Evolutionary conservation across 768 basidiomycete species (phyloP).

Genomic region (Hemileccinum rubropunctum): DNA sequence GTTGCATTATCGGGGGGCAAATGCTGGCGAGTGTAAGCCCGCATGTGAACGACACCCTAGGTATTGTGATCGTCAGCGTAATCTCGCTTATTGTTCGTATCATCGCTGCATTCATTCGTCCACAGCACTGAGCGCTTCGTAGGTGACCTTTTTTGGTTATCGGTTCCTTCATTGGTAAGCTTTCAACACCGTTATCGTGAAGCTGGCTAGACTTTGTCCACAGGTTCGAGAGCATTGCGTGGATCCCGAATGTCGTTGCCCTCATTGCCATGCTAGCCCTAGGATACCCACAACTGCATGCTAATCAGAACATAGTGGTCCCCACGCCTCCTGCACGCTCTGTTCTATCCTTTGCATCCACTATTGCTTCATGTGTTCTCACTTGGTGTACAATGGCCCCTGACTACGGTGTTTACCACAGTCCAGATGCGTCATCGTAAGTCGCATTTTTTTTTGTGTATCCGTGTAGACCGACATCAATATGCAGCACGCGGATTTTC

Average conservation of each 20-base stretch:
- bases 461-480: background rate
- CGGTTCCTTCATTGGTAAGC: slow-evolving; percentile 55
- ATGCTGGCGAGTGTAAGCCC: too few relatives aligned
- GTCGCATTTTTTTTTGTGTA: slow-evolving; percentile 6
- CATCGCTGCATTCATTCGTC: background rate
- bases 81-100: slow-evolving; percentile 30
- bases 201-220: background rate
- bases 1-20: slow-evolving; percentile 60
- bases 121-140: background rate
- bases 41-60: slow-evolving; percentile 27
- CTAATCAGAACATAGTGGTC: slow-evolving; percentile 37
- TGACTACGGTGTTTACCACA: slow-evolving; percentile 50
- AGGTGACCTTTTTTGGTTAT: slow-evolving; percentile 67
- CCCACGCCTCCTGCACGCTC: slow-evolving; percentile 32
- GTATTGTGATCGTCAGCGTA: slow-evolving; percentile 33
- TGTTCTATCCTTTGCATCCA: slow-evolving; percentile 45
- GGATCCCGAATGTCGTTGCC: slow-evolving; percentile 63
- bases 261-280: slow-evolving; percentile 67
- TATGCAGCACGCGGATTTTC: slow-evolving; percentile 37
- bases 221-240: slow-evolving; percentile 40
- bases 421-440: slow-evolving; percentile 60
- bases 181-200: background rate
- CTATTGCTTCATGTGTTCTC: slow-evolving; percentile 42
- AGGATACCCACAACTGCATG: slow-evolving; percentile 62
- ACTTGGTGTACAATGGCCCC: slow-evolving; percentile 43